Evolutionary conservation across 83 land plant species (phyloP), one percentile per base, ranked within the genome.

Genomic region (Thuja plicata): DNA sequence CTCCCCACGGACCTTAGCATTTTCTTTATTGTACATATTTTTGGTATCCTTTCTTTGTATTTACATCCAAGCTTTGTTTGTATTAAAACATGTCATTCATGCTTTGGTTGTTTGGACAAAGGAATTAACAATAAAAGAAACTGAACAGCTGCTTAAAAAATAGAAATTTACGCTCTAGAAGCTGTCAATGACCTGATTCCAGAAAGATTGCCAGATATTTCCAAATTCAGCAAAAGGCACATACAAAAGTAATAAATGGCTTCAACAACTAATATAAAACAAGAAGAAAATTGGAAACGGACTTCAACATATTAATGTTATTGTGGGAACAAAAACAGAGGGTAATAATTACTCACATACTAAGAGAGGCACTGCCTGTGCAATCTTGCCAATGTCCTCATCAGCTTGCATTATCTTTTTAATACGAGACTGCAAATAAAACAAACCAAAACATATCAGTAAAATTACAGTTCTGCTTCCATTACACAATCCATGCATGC

Each of bases 401-500:
- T 96, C 97, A 41, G 97, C 94, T 92, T 96, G 97, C 97, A 96
- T 96, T 52, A 96, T 96, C 92, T 96, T 96, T 85, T 96, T 96
- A 45, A 96, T 96, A 32, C 97, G 95, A 66, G 97, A 91, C 97
- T 96, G 93, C 80, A 55, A 37, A 80, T 9, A 84, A 16, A 89
- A 34, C 41, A 19, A 81, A 30, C 60, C 30, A 85, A 30, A 19
- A 46, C 8, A 83, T 21, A 2, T 13, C 11, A 77, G 86, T 85
- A 24, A 86, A 62, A 55, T 45, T 85, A 37, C 62, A 24, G 30
- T 71, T 10, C 35, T 9, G 15, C 48, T 43, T 41, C 35, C 38
- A 34, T 76, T 40, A 34, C 40, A 66, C 24, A 80, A 19, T 80
- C 5, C n/a, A 40, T 40, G 45, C 48, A 0, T 41, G n/a, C 84